These are phyloP conservation scores for Basidiobolus meristosporus DNA, from an alignment of 371 early-diverging fungal genomes.

Conservation along the genomic window DNA sequence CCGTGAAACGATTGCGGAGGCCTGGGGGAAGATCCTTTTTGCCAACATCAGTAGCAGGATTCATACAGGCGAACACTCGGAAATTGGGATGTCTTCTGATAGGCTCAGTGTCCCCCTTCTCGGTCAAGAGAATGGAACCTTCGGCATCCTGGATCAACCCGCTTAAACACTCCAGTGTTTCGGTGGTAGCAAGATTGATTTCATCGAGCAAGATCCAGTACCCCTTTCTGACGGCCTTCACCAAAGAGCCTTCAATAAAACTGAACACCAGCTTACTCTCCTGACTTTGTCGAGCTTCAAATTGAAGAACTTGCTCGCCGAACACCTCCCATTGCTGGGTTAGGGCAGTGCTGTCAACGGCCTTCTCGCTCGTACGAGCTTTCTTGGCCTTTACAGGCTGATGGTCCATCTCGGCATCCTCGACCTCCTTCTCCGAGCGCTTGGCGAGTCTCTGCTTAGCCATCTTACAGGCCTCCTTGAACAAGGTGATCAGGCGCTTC, in stretches of 20 bases:
- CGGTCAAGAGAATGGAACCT: constrained; percentile 67
- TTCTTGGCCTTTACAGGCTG: constrained; percentile 5
- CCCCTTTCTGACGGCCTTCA: constrained; percentile 80
- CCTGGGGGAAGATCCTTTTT: constrained; percentile 92
- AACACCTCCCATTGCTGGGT: constrained; percentile 38
- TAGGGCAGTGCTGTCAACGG: constrained; percentile 14
- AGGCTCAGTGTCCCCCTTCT: constrained; percentile 78
- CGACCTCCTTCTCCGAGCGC: constrained; percentile 13
- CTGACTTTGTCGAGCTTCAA: constrained; percentile 53
- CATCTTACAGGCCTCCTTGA: constrained; percentile 53
- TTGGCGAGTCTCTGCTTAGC: constrained; percentile 32
- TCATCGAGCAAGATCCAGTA: constrained; percentile 98
- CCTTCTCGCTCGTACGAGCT: constrained; percentile 8
- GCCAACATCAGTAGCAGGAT: constrained; percentile 97
- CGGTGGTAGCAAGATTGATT: constrained; percentile 92
- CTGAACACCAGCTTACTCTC: constrained; percentile 71
- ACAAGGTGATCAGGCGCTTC: constrained; percentile 50
- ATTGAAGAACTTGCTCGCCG: constrained; percentile 26
- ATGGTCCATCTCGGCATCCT: constrained; percentile 7
- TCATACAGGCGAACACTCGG: constrained; percentile 98
- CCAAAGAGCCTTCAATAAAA: constrained; percentile 88
- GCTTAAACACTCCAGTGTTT: constrained; percentile 82
- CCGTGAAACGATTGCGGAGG: constrained; percentile 81
- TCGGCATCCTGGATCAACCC: constrained; percentile 72
- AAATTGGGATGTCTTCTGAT: constrained; percentile 87